Base-by-base conservation (phyloP, 176 grass and related monocot genomes). In the Carex pumila region DNA sequence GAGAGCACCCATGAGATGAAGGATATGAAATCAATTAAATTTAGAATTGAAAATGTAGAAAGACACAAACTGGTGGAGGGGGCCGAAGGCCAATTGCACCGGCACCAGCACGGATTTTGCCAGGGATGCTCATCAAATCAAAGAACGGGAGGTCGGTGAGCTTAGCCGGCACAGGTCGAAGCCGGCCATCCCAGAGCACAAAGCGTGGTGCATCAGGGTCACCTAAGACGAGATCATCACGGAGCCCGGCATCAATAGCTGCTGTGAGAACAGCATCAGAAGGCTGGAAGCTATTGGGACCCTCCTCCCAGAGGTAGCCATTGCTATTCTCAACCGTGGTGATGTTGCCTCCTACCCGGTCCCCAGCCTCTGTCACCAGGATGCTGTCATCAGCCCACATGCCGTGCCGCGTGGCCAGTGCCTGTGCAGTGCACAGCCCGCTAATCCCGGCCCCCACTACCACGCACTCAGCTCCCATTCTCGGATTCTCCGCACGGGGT, bases 201-300 rank as follows among this genome's bases (percentile, higher is more conserved):
- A 99, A 99, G 12, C 91, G 85, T 10, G 91, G 93, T 75, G 96
- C 88, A 47, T 95, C 90, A 0, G 96, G 91, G 77, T 99, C 96
- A n/a, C 96, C 93, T 60, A 99, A 99, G 36, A 99, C 96, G 50
- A 95, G 54, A 36, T 99, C 93, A 19, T 99, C 91, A 68, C 89
- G 92, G 14, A 98, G 83, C 13, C 93, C 93, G 80, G 91, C 93
- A 86, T 98, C 91, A 11, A 98, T 88, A 32, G 96, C 91, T 85
- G 93, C 93, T 18, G 93, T 71, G 77, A 98, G 89, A 19, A 98
- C 91, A 21, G 93, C 88, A 50, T 95, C 93, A 62, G 91, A 95
- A 30, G 96, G 96, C 71, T 98, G 96, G 88, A 95, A 98, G 85
- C 96, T 98, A 80, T 98, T 98, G 71, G 91, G 96, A 0, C 96